Base-by-base conservation (phyloP, 2,329 filamentous ascomycete genomes). In the Pezicula rhizophila region DNA sequence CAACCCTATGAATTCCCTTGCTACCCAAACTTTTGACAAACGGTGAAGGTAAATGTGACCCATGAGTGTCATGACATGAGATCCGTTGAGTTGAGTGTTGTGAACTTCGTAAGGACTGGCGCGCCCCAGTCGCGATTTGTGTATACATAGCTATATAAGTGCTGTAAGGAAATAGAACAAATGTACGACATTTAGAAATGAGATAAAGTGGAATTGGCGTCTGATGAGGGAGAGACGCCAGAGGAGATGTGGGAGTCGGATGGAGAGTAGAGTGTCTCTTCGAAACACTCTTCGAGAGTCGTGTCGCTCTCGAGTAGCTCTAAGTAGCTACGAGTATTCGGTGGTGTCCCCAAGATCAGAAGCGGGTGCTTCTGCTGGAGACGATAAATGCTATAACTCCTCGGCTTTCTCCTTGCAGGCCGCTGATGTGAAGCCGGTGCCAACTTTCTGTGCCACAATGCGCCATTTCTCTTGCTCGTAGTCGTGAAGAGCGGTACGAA, bases 391-490 rank as follows among this genome's bases (percentile, higher is more conserved):
- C 57, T 63, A 64, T 64, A 66, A 64, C 46, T 65, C 63, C 48
- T 54, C 54, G 40, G 63, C 63, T 51, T 66, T 66, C 41, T 95
- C 89, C 66, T 86, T 85, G 70, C 91, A 96, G 40, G 90, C 89
- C 33, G 82, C 80, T 37, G 91, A 88, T 34, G 89, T 93, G 64
- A 95, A 95, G 42, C 91, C 90, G 45, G 84, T 87, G 52, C 91
- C 91, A 60, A 96, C 86, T 70, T 95, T 96, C 62, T 87, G 87
- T 51, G 91, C 86, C 54, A 96, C 84, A 63, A 95, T 89, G 58
- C 89, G 85, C 91, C 91, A 96, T 65, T 89, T 89, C 67, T 96
- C 90, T 70, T 86, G 87, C 64, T 93, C 88, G 72, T 92, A 92
- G 67, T 92, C 88, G 64, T 87, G 82, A 57, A 92, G 79, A 5